Evolutionary conservation across 2,329 filamentous ascomycete genomes (phyloP).

Genomic region (Aureobasidium sp.): DNA sequence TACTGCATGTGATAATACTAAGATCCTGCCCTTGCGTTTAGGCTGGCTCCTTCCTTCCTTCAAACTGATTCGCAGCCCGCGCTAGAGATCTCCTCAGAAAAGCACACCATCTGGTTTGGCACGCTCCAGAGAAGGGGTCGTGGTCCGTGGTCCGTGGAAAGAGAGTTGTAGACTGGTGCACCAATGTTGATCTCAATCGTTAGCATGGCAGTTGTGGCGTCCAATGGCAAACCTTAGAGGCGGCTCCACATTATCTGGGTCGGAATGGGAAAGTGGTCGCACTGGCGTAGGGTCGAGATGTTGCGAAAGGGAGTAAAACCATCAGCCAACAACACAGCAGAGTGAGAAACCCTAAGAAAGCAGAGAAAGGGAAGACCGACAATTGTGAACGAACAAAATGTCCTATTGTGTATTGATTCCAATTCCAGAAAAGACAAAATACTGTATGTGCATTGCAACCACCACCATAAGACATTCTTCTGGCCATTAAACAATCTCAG

Average conservation of each 20-base stretch:
- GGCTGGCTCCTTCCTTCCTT: background rate
- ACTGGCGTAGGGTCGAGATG: background rate
- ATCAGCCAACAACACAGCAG: background rate
- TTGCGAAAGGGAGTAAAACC: background rate
- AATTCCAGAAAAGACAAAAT: background rate
- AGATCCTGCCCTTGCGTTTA: background rate
- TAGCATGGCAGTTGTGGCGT: background rate
- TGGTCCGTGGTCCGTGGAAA: background rate
- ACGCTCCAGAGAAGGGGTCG: background rate
- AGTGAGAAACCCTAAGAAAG: background rate
- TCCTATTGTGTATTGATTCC: background rate
- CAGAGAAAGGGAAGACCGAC: background rate
- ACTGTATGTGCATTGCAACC: constrained; percentile 4
- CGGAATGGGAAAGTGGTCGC: background rate
- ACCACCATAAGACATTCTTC: background rate
- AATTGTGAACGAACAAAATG: background rate
- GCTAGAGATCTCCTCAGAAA: background rate
- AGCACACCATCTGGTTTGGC: background rate
- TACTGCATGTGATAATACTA: background rate
- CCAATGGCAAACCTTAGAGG: background rate
- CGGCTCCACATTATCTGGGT: constrained; percentile 3
- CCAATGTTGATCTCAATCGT: background rate
- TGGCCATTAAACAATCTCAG: background rate
- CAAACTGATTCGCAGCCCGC: background rate
- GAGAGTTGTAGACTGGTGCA: background rate